Evolutionary conservation across 1,139 yeast genomes (phyloP), one percentile per base, ranked within the genome.

Genomic region (Eremothecium gossypii): DNA sequence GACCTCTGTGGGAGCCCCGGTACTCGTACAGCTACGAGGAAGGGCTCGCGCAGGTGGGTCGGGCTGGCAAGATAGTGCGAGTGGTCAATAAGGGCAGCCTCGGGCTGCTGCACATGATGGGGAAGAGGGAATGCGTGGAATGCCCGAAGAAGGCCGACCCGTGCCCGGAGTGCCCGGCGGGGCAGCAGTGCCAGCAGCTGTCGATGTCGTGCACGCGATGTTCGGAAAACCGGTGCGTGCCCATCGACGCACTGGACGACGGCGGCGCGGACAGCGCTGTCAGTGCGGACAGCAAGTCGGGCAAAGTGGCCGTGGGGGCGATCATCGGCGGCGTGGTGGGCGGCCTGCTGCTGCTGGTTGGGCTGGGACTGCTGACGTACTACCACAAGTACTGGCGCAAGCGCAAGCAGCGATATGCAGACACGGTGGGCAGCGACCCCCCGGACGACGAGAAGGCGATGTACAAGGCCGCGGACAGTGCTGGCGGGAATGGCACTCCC

Each of bases 291-390:
- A 7, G 14, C 12, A 13, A 13, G 12, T 32, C 35, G 4, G 17
- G 14, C 14, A 32, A 13, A 5, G 35, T 10, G 31, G 38, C 4
- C 35, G 42, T 14, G 31, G 31, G 23, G 3, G 31, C 31, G 23
- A 37, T 46, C 33, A 63, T 64, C n/a, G 84, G 85, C 13, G 83
- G 77, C 2, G 73, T 79, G 2, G 77, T 77, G 0, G 87, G 84
- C 5, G 84, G 84, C 26, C 77, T 76, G 1, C 68, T 74, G 2
- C 62, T 70, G 2, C 53, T 73, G 2, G 17, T 74, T 1, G 61
- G 67, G 0, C 36, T 70, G 2, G 67, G 66, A 2, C 50, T 68
- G 56, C 65, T 62, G 49, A 49, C 68, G 41, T 68, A 66, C 51
- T 41, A 46, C 32, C 59, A 58, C 44, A 65, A 58, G 47, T 67